Base-by-base conservation (phyloP, 2,329 filamentous ascomycete genomes). In the Mollisiaceae sp. region DNA sequence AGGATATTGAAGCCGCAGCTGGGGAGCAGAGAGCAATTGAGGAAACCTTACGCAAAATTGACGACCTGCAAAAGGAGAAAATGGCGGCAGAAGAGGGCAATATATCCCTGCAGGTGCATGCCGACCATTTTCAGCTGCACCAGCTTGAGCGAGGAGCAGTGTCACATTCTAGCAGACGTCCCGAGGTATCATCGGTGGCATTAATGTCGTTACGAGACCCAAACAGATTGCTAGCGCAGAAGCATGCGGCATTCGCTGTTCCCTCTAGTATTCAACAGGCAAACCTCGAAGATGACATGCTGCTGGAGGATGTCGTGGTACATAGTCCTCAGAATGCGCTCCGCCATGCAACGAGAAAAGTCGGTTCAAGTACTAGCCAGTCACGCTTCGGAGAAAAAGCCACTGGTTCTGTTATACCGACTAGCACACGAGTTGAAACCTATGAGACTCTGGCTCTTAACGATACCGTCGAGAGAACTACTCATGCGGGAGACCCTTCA, bases 1-100 rank as follows among this genome's bases (percentile, higher is more conserved):
- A 52, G 14, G 43, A 36, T n/a, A 56, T 63, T 9, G 36, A 65
- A 8, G 43, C 32, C 15, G 52, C 50, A 1, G 32, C 27, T 5
- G 41, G 36, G 36, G 52, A 62, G 43, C 60, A 62, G 41, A 57
- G 27, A 45, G 56, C 15, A 32, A 58, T 67, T 20, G 54, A 65
- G 52, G 54, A 59, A 41, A n/a, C n/a, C 15, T 47, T 64, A 20
- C 47, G 47, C 11, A 27, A 32, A 39, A n/a, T 58, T 39, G 52
- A 63, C 15, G 20, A 11, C 18, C 47, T 58, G 4, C 50, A 63
- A 15, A 58, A 63, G n/a, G 32, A 63, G 35, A 50, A 56, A 8
- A 35, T 18, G 60, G 22, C 15, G 36, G 22, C 24, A 27, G 59
- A 54, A 27, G 32, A 61, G 47, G n/a, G 27, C n/a, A 39, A 38